These are phyloP conservation scores for Pinus taeda DNA, from an alignment of 75 land plant genomes.

Conservation along the genomic window DNA sequence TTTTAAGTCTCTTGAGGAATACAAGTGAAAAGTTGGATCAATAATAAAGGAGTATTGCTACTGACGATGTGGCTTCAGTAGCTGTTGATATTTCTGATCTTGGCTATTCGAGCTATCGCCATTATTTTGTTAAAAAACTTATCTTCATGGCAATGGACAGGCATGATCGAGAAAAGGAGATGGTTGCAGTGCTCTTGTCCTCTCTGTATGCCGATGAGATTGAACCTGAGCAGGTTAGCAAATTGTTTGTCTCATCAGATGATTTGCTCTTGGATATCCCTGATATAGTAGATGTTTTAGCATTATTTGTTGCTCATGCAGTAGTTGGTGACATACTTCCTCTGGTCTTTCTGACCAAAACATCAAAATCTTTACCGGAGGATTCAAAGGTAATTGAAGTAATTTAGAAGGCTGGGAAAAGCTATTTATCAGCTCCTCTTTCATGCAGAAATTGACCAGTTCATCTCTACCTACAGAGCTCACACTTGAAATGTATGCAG, in stretches of 20 bases:
- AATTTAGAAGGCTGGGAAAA: too few relatives aligned
- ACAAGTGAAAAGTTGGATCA: constrained; percentile 13
- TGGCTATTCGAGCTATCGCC: constrained; percentile 40
- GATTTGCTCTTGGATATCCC: constrained; percentile 70
- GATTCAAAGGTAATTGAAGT: too few relatives aligned
- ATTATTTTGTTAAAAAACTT: constrained; percentile 74
- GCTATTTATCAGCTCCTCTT: too few relatives aligned
- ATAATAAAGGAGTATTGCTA: constrained; percentile 13
- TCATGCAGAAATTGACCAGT: too few relatives aligned
- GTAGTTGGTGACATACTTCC: constrained; percentile 81
- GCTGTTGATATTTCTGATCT: constrained; percentile 53
- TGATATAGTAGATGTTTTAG: constrained; percentile 62
- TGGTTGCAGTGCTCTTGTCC: constrained; percentile 69
- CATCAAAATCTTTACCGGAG: too few relatives aligned
- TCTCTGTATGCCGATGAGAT: constrained; percentile 56
- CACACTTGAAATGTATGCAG: too few relatives aligned
- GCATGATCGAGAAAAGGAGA: constrained; percentile 81
- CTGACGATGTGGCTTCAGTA: constrained; percentile 33
- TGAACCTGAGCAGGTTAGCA: constrained; percentile 42
- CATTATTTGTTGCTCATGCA: constrained; percentile 71
- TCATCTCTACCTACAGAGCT: too few relatives aligned
- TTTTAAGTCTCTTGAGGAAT: constrained; percentile 4
- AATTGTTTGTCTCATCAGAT: constrained; percentile 61
- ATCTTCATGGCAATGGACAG: constrained; percentile 75
- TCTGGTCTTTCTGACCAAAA: constrained; percentile 44